Conservation (phyloP, 352 stramenopile species). For the Blastocystis hominis region DNA sequence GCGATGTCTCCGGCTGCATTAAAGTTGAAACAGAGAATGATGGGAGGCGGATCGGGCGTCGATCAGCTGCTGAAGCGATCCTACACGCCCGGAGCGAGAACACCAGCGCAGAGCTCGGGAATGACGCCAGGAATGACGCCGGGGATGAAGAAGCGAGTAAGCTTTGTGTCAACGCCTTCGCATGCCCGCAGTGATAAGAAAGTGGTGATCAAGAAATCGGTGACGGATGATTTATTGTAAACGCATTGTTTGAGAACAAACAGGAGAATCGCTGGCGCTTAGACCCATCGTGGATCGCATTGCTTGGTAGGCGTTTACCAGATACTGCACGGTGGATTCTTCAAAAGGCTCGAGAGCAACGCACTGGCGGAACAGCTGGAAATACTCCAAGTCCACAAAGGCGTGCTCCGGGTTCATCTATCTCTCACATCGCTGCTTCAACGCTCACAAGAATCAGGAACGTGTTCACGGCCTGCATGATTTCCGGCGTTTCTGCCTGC, state of each 20-base stretch:
- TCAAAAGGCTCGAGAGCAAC: not conserved
- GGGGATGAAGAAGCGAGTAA: constrained; percentile 47
- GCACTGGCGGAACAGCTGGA: not conserved
- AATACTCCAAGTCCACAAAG: not conserved
- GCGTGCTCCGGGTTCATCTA: not conserved
- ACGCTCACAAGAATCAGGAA: not conserved
- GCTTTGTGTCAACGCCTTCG: constrained; percentile 6
- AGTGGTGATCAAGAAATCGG: not conserved
- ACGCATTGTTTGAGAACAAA: not conserved
- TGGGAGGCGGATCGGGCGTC: constrained; percentile 1
- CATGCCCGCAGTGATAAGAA: not conserved
- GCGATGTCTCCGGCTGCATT: constrained; percentile 26
- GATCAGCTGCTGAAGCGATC: constrained; percentile 23
- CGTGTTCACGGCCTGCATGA: not conserved
- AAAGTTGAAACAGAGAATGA: constrained; percentile 12
- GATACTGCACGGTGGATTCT: not conserved
- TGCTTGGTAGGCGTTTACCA: not conserved
- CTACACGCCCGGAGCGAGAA: constrained; percentile 1
- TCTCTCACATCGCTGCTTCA: not conserved
- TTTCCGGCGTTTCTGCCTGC: not conserved
- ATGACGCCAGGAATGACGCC: constrained; percentile 40
- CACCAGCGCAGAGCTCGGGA: not conserved
- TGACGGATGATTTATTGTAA: constrained; percentile 38
- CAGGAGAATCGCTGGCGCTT: not conserved
- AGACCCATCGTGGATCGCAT: not conserved